Conservation (phyloP, 306 rosid genomes). For the Malus domestica region DNA sequence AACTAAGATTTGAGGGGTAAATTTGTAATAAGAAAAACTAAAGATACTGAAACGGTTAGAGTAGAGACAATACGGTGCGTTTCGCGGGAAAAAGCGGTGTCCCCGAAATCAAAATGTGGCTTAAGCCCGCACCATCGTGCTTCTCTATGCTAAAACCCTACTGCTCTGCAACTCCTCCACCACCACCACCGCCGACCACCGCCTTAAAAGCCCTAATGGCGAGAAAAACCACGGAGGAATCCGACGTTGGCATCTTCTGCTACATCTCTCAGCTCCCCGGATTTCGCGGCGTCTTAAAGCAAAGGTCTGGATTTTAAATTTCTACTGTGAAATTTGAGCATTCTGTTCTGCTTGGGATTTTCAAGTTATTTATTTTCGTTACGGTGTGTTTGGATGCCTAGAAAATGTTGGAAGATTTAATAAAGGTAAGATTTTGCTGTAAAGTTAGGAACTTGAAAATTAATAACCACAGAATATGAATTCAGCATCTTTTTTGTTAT, state of each 20-base stretch:
- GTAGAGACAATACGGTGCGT: slow-evolving; percentile 14
- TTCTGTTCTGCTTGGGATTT: neutral
- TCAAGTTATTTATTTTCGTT: neutral
- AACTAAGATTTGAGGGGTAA: neutral
- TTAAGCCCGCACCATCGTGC: neutral
- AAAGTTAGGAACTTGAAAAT: neutral
- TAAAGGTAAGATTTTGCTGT: neutral
- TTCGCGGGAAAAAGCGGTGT: neutral
- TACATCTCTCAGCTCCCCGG: slow-evolving; percentile 82
- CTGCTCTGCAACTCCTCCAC: slow-evolving; percentile 10
- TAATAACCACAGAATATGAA: neutral
- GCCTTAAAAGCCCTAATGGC: slow-evolving; percentile 17
- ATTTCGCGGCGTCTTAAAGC: slow-evolving; percentile 51
- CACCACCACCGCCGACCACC: neutral
- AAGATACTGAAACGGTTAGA: neutral
- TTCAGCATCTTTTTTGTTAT: neutral
- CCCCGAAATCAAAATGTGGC: slow-evolving; percentile 9
- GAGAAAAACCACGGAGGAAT: slow-evolving; percentile 49
- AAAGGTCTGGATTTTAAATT: neutral
- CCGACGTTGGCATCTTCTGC: slow-evolving; percentile 76
- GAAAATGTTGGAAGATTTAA: neutral
- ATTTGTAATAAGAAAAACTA: neutral
- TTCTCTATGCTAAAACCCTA: slow-evolving; percentile 41
- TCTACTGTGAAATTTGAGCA: neutral
- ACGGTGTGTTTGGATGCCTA: neutral